Evolutionary conservation across 495 filamentous ascomycete species (phyloP).

Genomic region (Talaromyces trachyspermus): DNA sequence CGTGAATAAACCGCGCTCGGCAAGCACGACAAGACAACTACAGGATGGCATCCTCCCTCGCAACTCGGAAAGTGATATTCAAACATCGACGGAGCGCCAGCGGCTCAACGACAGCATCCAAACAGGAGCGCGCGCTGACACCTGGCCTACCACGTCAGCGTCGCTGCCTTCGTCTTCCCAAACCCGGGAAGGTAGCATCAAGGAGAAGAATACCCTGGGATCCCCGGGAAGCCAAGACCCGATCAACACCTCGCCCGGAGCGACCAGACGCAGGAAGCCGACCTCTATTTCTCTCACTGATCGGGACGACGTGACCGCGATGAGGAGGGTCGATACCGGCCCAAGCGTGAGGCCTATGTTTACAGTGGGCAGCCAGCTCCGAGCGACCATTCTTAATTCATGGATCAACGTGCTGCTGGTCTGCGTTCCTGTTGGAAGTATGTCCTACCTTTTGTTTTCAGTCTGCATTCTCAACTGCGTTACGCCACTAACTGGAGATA

Average conservation of each 20-base stretch:
- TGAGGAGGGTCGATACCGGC: conserved; percentile 21
- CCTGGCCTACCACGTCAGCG: not conserved
- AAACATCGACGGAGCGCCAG: conserved; percentile 18
- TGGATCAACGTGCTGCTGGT: conserved; percentile 83
- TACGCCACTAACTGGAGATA: conserved; percentile 17
- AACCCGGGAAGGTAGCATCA: not conserved
- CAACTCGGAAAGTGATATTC: conserved; percentile 23
- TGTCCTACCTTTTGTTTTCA: too few relatives aligned
- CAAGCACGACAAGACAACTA: not conserved
- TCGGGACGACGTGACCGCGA: conserved; percentile 4
- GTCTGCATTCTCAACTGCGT: not conserved
- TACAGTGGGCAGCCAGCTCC: conserved; percentile 62
- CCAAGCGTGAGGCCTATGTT: conserved; percentile 28
- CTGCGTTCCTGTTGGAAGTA: conserved; percentile 63
- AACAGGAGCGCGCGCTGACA: conserved; percentile 20
- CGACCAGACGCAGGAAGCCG: conserved; percentile 7
- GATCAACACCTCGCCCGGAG: conserved; percentile 25
- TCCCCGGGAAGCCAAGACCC: conserved; percentile 22
- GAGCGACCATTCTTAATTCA: conserved; percentile 63
- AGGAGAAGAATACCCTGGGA: not conserved
- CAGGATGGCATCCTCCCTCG: not conserved
- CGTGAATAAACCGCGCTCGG: not conserved
- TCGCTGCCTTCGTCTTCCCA: too few relatives aligned
- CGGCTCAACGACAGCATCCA: conserved; percentile 16
- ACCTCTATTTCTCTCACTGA: too few relatives aligned